These are phyloP conservation scores for Coleophoma eucalyptorum DNA, from an alignment of 2,329 filamentous ascomycete genomes.

Conservation along the genomic window DNA sequence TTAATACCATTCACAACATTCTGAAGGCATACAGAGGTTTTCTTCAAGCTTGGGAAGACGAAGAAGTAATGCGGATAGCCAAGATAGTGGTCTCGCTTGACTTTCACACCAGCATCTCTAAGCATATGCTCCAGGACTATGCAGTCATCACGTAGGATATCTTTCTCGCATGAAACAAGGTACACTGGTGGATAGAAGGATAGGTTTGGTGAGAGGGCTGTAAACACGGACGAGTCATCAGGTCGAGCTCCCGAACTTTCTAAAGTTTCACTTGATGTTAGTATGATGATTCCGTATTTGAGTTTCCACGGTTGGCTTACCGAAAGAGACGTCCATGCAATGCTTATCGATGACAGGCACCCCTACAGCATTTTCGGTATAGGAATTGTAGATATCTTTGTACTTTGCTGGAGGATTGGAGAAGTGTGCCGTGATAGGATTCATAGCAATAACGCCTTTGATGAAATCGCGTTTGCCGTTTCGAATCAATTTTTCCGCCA, in stretches of 20 bases:
- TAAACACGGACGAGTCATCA: conserved; percentile 11
- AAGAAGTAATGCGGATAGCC: conserved; percentile 30
- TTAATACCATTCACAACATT: conserved; percentile 12
- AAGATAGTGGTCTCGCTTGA: conserved; percentile 22
- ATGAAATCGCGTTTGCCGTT: conserved; percentile 7
- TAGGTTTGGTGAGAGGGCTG: conserved; percentile 10
- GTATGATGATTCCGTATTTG: not conserved
- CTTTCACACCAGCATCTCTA: conserved; percentile 19
- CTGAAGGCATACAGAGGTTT: conserved; percentile 12
- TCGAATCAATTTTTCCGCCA: conserved; percentile 18
- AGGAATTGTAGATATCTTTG: conserved; percentile 12
- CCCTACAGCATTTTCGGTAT: conserved; percentile 11
- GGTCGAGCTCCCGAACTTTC: conserved; percentile 6
- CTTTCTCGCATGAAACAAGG: conserved; percentile 18
- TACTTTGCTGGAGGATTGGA: conserved; percentile 13
- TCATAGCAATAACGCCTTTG: conserved; percentile 17
- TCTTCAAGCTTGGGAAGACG: conserved; percentile 15
- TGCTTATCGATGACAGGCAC: conserved; percentile 15
- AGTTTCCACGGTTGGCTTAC: not conserved
- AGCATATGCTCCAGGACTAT: conserved; percentile 23
- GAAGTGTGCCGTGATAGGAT: conserved; percentile 17
- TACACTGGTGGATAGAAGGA: conserved; percentile 16
- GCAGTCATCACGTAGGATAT: conserved; percentile 27
- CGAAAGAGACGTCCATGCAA: conserved; percentile 16
- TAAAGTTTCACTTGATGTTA: not conserved